A percentile compares a stretch with the other conserved stretches of the same genome.
phyloP scores from a whole-genome alignment of 1,284 basidiomycete species.

The Phylloporus sp. region DNA sequence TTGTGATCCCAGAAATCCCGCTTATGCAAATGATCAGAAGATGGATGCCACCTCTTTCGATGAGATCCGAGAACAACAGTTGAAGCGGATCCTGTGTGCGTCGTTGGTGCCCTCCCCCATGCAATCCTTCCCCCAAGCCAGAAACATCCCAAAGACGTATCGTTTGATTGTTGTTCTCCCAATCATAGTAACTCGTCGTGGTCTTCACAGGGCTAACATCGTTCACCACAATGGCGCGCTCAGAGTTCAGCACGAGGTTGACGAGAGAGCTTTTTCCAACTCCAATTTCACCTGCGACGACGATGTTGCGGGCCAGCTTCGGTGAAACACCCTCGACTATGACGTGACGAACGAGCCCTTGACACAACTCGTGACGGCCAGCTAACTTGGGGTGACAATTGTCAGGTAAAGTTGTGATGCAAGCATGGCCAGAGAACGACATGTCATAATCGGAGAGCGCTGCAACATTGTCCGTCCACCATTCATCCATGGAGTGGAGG shows the following conservation, averaged over 20 bases:
- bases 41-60: slow-evolving; percentile 35
- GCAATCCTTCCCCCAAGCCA: slow-evolving; percentile 28
- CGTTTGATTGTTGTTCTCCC: slow-evolving; percentile 19
- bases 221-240: slow-evolving; percentile 29
- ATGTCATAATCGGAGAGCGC: slow-evolving; percentile 28
- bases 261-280: slow-evolving; percentile 41
- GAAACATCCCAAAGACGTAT: slow-evolving; percentile 37
- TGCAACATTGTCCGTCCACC: slow-evolving; percentile 40
- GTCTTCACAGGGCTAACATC: slow-evolving; percentile 34
- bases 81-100: slow-evolving; percentile 30
- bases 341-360: slow-evolving; percentile 28
- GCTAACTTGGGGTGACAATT: slow-evolving; percentile 33
- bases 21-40: slow-evolving; percentile 40
- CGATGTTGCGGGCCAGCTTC: slow-evolving; percentile 34
- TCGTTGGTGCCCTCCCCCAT: slow-evolving; percentile 23
- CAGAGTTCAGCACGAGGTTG: slow-evolving; percentile 35
- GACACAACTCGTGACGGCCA: slow-evolving; percentile 33
- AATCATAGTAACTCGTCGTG: slow-evolving; percentile 23
- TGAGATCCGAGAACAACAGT: slow-evolving; percentile 32
- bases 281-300: slow-evolving; percentile 38
- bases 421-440: slow-evolving; percentile 40
- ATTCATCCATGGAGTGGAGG: slow-evolving; percentile 41
- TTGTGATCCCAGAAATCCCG: slow-evolving; percentile 27
- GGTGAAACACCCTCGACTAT: slow-evolving; percentile 33
- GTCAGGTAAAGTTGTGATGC: slow-evolving; percentile 41